Conservation (phyloP, 208 protist genomes). For the Trypanosoma congolense region DNA sequence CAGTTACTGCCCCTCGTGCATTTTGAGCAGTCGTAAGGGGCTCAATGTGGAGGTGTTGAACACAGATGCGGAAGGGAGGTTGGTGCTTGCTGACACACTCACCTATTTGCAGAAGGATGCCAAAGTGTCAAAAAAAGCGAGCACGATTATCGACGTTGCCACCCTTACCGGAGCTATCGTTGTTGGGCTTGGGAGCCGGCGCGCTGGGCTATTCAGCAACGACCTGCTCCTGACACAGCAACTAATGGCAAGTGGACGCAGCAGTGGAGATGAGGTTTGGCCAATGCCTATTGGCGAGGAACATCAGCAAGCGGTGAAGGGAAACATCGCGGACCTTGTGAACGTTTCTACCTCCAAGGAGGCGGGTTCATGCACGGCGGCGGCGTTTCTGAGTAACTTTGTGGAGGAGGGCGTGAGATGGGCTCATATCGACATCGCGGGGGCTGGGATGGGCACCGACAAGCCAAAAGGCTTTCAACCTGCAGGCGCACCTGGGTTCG, state of each 20-base stretch:
- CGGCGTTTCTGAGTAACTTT: constrained; percentile 80
- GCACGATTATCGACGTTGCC: constrained; percentile 82
- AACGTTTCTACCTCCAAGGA: constrained; percentile 44
- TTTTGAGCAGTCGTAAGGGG: constrained; percentile 77
- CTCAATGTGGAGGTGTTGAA: constrained; percentile 87
- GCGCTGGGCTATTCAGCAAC: constrained; percentile 74
- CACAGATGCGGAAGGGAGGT: constrained; percentile 89
- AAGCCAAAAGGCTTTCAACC: constrained; percentile 63
- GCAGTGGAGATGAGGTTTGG: constrained; percentile 75
- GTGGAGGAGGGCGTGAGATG: constrained; percentile 45
- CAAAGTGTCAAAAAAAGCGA: constrained; percentile 47
- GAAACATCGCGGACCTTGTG: constrained; percentile 62
- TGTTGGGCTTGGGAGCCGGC: constrained; percentile 62
- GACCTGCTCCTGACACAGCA: constrained; percentile 27
- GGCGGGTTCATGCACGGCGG: constrained; percentile 78
- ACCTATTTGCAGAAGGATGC: constrained; percentile 77
- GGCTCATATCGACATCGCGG: constrained; percentile 85
- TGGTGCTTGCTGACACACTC: constrained; percentile 87
- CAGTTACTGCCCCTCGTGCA: constrained; percentile 76
- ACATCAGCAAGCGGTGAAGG: constrained; percentile 64
- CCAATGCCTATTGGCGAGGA: constrained; percentile 83
- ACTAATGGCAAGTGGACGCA: constrained; percentile 51
- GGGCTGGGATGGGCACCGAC: constrained; percentile 52
- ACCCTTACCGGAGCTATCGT: constrained; percentile 89
- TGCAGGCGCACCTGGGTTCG: constrained; percentile 72